Evolutionary conservation across 176 grass and related monocot species (phyloP).

Genomic region (Oryza nivara): DNA sequence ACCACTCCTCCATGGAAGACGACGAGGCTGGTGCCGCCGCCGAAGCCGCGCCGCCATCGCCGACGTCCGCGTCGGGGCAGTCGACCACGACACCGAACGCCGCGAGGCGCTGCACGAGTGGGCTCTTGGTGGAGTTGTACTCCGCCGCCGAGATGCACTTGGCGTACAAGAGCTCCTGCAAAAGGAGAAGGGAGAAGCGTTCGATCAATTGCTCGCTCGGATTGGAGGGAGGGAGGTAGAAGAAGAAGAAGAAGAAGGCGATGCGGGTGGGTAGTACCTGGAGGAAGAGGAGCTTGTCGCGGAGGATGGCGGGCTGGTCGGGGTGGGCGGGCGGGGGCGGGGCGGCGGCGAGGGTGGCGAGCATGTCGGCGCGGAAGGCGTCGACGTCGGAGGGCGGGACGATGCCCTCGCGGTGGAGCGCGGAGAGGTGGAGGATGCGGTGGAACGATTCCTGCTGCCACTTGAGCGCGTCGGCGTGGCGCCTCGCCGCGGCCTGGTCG

Average conservation of each 20-base stretch:
- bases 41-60: not conserved
- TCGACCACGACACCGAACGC: slow-evolving; percentile 72
- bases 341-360: slow-evolving; percentile 61
- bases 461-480: slow-evolving; percentile 79
- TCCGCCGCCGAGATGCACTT: slow-evolving; percentile 80
- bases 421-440: slow-evolving; percentile 85
- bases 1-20: slow-evolving; percentile 71
- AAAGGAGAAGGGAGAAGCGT: not conserved
- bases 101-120: slow-evolving; percentile 75
- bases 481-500: slow-evolving; percentile 66
- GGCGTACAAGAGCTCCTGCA: slow-evolving; percentile 75
- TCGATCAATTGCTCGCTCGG: not conserved
- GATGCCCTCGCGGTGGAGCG: slow-evolving; percentile 87
- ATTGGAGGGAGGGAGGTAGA: no score
- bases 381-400: slow-evolving; percentile 70
- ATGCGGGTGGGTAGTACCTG: slow-evolving; percentile 37
- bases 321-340: slow-evolving; percentile 41
- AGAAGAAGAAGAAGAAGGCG: not conserved
- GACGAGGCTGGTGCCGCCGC: not conserved
- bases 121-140: slow-evolving; percentile 82
- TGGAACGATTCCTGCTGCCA: slow-evolving; percentile 98
- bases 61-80: slow-evolving; percentile 59
- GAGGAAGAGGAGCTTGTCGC: slow-evolving; percentile 94
- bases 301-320: slow-evolving; percentile 57
- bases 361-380: slow-evolving; percentile 67